Evolutionary conservation across 306 rosid genomes (phyloP).

Genomic region (cucumber (Cucumis sativus)): Cucumber_9930_V3 NC_026659.2:20309001-20309500

Average conservation of each 20-base stretch:
- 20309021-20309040: slow-evolving; percentile 96
- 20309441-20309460: no score
- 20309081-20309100: slow-evolving; percentile 80
- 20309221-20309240: background rate
- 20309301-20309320: background rate
- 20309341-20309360: background rate
- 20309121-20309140: slow-evolving; percentile 73
- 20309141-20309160: slow-evolving; percentile 77
- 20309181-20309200: slow-evolving; percentile 89
- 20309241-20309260: background rate
- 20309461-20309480: no score
- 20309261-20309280: background rate
- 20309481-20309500: no score
- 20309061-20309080: slow-evolving; percentile 73
- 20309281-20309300: background rate
- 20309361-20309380: background rate
- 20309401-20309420: background rate
- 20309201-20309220: slow-evolving; percentile 74
- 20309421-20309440: no score
- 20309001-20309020: slow-evolving; percentile 85
- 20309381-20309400: background rate
- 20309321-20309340: background rate
- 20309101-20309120: slow-evolving; percentile 65
- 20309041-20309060: slow-evolving; percentile 94
- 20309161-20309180: slow-evolving; percentile 86